Conservation (phyloP, 345 rosid genomes). For the Dipteronia sinensis region DNA sequence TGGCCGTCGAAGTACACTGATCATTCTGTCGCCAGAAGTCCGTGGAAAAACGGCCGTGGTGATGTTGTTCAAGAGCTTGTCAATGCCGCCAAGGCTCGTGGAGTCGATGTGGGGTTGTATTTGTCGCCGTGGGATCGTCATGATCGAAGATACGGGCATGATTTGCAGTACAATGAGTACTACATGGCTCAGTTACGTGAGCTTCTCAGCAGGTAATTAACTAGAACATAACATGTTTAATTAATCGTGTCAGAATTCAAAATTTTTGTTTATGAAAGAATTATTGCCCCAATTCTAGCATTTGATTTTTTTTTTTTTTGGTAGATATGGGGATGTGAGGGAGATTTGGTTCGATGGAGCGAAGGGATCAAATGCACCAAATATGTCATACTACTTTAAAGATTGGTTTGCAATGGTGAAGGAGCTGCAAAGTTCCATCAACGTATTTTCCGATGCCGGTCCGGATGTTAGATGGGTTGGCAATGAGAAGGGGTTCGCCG, state of each 20-base stretch:
- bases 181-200: constrained; percentile 76
- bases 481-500: constrained; percentile 63
- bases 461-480: constrained; percentile 79
- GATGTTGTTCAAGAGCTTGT: constrained; percentile 66
- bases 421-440: constrained; percentile 69
- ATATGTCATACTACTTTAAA: constrained; percentile 61
- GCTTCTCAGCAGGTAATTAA: constrained; percentile 47
- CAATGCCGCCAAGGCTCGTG: constrained; percentile 38
- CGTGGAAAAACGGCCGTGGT: constrained; percentile 60
- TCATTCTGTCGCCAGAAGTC: constrained; percentile 61
- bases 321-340: constrained; percentile 56
- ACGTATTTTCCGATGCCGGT: constrained; percentile 75
- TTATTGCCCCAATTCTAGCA: not conserved
- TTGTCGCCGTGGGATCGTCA: constrained; percentile 82
- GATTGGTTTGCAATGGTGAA: constrained; percentile 83
- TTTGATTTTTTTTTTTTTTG: not conserved
- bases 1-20: constrained; percentile 73
- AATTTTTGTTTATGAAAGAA: too few species aligned
- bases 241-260: not conserved
- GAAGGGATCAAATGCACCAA: constrained; percentile 58
- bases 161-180: constrained; percentile 64
- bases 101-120: constrained; percentile 64
- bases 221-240: too few species aligned
- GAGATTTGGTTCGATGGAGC: constrained; percentile 90
- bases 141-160: constrained; percentile 58